These are phyloP conservation scores for Saururus chinensis DNA, from an alignment of 164 flowering plant species.

Conservation along the genomic window DNA sequence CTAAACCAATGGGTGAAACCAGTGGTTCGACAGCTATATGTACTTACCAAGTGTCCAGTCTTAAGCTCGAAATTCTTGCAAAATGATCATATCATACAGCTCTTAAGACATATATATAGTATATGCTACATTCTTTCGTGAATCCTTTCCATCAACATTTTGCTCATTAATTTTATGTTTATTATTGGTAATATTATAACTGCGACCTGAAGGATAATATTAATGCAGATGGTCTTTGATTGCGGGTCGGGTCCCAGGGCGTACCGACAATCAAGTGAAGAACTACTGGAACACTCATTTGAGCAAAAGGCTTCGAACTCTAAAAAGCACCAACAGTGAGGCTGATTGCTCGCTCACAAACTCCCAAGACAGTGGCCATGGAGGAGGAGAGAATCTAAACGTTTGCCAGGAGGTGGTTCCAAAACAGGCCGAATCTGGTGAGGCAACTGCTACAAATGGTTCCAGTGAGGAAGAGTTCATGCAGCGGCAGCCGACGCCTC, in stretches of 20 bases:
- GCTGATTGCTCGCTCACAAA: not conserved
- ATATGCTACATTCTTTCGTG: no score
- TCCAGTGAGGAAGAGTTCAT: not conserved
- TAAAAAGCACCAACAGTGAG: not conserved
- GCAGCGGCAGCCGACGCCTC: not conserved
- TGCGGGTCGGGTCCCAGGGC: not conserved
- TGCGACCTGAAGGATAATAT: no score
- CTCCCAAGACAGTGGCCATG: not conserved
- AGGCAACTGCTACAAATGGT: not conserved
- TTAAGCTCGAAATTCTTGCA: no score
- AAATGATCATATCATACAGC: no score
- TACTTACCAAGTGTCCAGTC: no score
- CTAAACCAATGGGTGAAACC: no score
- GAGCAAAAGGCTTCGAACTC: not conserved
- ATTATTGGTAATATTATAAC: no score
- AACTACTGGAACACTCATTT: not conserved
- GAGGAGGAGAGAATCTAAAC: not conserved
- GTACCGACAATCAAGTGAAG: not conserved
- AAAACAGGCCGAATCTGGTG: not conserved
- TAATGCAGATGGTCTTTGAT: not conserved
- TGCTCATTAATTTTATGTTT: no score
- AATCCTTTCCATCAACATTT: no score
- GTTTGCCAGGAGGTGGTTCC: not conserved
- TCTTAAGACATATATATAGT: no score
- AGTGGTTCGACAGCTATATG: no score